These are phyloP conservation scores for Gossypium anomalum DNA, from an alignment of 345 rosid species.

Conservation along the genomic window DNA sequence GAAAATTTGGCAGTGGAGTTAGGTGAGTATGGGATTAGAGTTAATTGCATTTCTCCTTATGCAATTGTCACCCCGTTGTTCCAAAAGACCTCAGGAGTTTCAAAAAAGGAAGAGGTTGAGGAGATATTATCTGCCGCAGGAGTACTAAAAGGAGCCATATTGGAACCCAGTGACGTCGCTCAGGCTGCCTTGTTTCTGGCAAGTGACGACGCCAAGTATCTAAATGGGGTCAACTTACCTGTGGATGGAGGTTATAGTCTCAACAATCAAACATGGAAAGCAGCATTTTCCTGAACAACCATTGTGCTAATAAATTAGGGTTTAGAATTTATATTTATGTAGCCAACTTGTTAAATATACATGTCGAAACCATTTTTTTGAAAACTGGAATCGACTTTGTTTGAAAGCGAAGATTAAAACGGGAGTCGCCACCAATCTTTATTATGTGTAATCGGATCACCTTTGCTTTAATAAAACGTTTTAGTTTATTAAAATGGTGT, in stretches of 20 bases:
- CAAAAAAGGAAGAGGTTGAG: not conserved
- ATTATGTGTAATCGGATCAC: too few relatives aligned
- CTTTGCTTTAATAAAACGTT: too few relatives aligned
- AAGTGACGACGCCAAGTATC: slow-evolving; percentile 39
- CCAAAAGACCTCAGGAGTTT: not conserved
- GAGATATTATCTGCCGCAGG: not conserved
- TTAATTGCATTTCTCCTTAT: slow-evolving; percentile 26
- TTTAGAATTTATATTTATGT: not conserved
- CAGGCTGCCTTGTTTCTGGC: slow-evolving; percentile 23
- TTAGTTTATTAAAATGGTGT: too few relatives aligned
- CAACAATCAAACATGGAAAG: slow-evolving; percentile 2
- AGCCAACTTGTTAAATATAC: not conserved
- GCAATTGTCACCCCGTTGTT: not conserved
- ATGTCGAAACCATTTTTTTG: too few relatives aligned
- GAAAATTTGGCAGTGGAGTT: slow-evolving; percentile 17
- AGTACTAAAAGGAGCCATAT: not conserved
- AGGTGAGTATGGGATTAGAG: slow-evolving; percentile 25
- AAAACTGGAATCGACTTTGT: too few relatives aligned
- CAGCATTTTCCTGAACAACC: not conserved
- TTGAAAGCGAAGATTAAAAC: too few relatives aligned
- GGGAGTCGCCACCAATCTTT: too few relatives aligned
- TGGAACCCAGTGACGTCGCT: slow-evolving; percentile 11
- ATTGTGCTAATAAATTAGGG: not conserved
- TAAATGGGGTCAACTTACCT: slow-evolving; percentile 38
- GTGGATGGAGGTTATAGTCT: slow-evolving; percentile 35